Evolutionary conservation across 129 eudicot genomes (phyloP), one percentile per base, ranked within the genome.

Genomic region (Artemisia tridentata): DNA sequence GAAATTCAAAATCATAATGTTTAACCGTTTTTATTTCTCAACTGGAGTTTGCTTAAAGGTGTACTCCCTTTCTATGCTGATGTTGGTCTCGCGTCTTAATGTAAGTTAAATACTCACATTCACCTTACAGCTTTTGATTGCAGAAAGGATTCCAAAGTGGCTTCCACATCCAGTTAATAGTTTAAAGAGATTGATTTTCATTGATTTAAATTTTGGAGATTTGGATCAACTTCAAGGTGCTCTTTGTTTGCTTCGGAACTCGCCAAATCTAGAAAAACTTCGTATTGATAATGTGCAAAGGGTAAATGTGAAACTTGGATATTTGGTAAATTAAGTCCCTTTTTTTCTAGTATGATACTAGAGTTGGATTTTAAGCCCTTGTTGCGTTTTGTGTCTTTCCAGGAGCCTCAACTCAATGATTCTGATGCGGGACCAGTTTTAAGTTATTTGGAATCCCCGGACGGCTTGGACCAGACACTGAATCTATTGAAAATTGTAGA

Each of bases 171-270:
- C 27, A 5, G 52, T 48, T 27, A 57, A 57, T 27, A 4, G 51
- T 11, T 45, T 75, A 58, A 45, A 25, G 17, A 0, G 1, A 0
- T n/a, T 66, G 25, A 0, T 15, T 27, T 17, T 67, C 23, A 1
- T 2, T 23, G 21, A 50, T 18, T 55, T 67, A 29, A 27, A 25
- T 55, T 7, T 67, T 48, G 25, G 52, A 41, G 72, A 70, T 65
- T 54, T 38, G 61, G 67, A 47, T 46, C 72, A 70, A 63, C 60
- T 71, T 71, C 60, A 11, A n/a, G 21, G 68, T 56, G 73, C 74
- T 63, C 63, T 73, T 17, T 50, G 71, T 63, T 10, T 68, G 68
- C 68, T 75, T 71, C 59, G 23, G 20, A 71, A 19, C 58, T 62
- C 72, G 47, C 73, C 74, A 2, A 57, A 67, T 47, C 8, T 56